Evolutionary conservation across 257 asterid species (phyloP).

Genomic region (Handroanthus guayacan): DNA sequence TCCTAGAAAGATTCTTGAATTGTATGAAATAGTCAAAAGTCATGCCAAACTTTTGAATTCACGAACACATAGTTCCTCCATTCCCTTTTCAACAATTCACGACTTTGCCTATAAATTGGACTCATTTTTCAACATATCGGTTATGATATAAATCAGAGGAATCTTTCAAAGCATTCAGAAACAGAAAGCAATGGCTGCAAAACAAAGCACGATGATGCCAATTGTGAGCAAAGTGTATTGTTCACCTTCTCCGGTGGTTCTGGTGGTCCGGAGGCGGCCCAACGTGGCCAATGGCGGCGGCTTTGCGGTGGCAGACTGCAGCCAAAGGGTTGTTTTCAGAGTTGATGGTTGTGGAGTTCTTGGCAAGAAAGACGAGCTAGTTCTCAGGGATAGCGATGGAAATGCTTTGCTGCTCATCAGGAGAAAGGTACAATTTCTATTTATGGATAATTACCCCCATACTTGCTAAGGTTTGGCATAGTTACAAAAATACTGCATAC

Average conservation of each 20-base stretch:
- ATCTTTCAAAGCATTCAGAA: background rate
- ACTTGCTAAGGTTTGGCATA: too few relatives aligned
- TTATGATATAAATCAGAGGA: conserved; percentile 4
- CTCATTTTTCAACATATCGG: background rate
- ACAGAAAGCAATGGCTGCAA: conserved; percentile 40
- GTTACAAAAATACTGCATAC: too few relatives aligned
- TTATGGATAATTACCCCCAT: too few relatives aligned
- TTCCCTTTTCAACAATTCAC: background rate
- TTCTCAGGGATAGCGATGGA: conserved; percentile 65
- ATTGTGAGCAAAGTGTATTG: conserved; percentile 78
- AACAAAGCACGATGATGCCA: conserved; percentile 41
- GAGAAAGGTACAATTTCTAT: conserved; percentile 56
- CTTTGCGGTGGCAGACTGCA: conserved; percentile 60
- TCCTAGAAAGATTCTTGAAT: conserved; percentile 22
- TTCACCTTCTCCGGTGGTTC: conserved; percentile 61
- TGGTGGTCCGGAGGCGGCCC: conserved; percentile 75
- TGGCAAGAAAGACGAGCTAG: conserved; percentile 70
- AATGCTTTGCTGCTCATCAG: conserved; percentile 69
- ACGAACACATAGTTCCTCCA: background rate
- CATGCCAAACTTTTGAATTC: conserved; percentile 37
- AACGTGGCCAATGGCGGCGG: conserved; percentile 89
- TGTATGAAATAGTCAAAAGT: conserved; percentile 31
- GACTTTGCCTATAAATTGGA: conserved; percentile 39
- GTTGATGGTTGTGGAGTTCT: conserved; percentile 86
- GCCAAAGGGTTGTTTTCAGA: conserved; percentile 55